Percentiles rank a stretch among this genome's conserved stretches.
Conservation (phyloP, 306 rosid genomes). For the Alnus rubra region DNA sequence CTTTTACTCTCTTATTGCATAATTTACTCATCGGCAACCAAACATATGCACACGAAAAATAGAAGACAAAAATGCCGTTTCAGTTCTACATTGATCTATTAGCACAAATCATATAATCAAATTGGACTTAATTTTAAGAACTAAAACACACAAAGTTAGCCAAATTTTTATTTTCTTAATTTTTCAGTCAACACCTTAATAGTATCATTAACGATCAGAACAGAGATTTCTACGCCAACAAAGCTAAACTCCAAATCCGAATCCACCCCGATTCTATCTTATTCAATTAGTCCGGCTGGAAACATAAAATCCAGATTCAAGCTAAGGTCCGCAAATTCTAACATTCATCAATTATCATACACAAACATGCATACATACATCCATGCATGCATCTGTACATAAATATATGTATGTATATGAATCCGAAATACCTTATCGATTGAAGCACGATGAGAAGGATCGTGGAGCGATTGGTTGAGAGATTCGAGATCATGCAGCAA, state of each 20-base stretch:
- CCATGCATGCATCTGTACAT: neutral
- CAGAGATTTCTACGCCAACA: neutral
- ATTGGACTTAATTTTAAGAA: neutral
- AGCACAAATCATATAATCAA: neutral
- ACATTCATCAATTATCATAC: neutral
- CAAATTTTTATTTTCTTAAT: neutral
- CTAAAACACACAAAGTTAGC: neutral
- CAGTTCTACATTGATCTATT: neutral
- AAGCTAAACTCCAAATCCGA: neutral
- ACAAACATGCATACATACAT: neutral
- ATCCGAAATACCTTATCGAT: conserved; percentile 51
- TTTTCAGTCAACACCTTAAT: neutral
- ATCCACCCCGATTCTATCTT: neutral
- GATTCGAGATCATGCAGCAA: conserved; percentile 70
- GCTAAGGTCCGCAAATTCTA: neutral
- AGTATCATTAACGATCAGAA: neutral
- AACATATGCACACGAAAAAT: neutral
- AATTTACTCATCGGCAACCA: neutral
- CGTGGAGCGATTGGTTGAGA: conserved; percentile 62
- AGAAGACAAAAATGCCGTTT: neutral
- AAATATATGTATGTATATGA: neutral
- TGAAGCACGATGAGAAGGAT: conserved; percentile 59
- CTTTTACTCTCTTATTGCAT: neutral
- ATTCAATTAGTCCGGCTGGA: neutral
- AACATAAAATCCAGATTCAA: neutral